phyloP scores from a whole-genome alignment of 441 rosid species.

The Euphorbia schlechtendalii region DNA sequence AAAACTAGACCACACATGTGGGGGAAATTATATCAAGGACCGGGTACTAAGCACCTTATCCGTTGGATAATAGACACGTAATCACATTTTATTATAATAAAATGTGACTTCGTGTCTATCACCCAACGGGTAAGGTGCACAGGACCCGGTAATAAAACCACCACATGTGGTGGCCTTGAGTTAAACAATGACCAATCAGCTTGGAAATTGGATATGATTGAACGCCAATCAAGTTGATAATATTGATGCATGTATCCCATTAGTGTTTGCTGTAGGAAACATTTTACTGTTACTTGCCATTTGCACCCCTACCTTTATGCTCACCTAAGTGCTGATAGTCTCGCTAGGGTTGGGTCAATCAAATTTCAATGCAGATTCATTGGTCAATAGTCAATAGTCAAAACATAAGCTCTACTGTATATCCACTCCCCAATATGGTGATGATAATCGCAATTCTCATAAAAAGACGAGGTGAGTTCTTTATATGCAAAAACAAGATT shows the following conservation, averaged over 20 bases:
- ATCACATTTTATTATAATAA: no score
- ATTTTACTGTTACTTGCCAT: neutral
- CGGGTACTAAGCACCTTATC: no score
- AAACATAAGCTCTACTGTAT: neutral
- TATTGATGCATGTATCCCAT: conserved; percentile 6
- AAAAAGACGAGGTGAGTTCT: no score
- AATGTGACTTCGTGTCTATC: no score
- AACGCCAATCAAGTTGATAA: neutral
- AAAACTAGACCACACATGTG: no score
- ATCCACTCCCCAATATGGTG: neutral
- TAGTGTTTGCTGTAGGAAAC: neutral
- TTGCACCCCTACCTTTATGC: neutral
- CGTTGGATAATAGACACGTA: no score
- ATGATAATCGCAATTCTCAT: neutral
- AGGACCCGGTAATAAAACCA: no score
- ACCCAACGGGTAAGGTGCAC: no score
- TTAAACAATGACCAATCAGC: neutral
- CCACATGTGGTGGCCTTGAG: neutral
- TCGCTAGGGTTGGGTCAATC: no score
- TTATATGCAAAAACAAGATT: neutral
- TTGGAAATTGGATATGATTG: no score
- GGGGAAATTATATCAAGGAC: no score
- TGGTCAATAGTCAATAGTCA: neutral
- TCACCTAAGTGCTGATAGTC: neutral
- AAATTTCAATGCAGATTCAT: neutral